Evolutionary conservation across 805 yeast genomes (phyloP), one percentile per base, ranked within the genome.

Genomic region (Candida sonorensis): DNA sequence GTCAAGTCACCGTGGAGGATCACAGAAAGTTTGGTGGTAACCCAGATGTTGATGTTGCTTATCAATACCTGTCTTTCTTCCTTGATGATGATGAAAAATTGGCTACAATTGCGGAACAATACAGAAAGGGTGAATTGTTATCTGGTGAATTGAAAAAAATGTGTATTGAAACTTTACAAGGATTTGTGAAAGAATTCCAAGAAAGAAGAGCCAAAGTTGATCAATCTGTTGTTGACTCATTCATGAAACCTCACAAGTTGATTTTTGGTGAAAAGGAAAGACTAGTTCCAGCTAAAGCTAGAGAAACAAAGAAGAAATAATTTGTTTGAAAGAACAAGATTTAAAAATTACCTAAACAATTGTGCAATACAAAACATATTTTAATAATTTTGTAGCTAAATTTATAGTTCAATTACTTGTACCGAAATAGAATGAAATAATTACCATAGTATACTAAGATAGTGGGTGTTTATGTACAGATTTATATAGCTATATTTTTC

Each of bases 11-110:
- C 3, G 63, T 82, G 29, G 98, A 92, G 57, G 95, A 86, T 50
- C 98, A 92, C 64, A 77, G 95, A 60, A 67, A 67, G 57, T 66
- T 67, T 34, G 98, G 98, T 35, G 98, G 97, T 51, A 71, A 92
- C 55, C 94, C 95, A 29, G 97, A 90, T 44, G 81, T 88, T 22
- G 98, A 92, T 58, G 95, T 92, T 35, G 85, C 98, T 2, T 92
- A 67, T 65, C 97, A 92, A 63, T 92, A 92, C 57, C 64, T 92
- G 42, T 74, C 87, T 5, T 92, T 92, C 66, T 88, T 92, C 70
- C 64, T 75, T 30, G 84, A 86, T 45, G 97, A 90, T 56, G 97
- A 92, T 54, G 88, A 66, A 25, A 75, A 81, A 49, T 68, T 92
- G 49, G 67, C 66, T 34, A 61, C 69, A 29, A 63, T 80, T 46